These are phyloP conservation scores for Ochromonas danica DNA, from an alignment of 108 stramenopile species.

Conservation along the genomic window DNA sequence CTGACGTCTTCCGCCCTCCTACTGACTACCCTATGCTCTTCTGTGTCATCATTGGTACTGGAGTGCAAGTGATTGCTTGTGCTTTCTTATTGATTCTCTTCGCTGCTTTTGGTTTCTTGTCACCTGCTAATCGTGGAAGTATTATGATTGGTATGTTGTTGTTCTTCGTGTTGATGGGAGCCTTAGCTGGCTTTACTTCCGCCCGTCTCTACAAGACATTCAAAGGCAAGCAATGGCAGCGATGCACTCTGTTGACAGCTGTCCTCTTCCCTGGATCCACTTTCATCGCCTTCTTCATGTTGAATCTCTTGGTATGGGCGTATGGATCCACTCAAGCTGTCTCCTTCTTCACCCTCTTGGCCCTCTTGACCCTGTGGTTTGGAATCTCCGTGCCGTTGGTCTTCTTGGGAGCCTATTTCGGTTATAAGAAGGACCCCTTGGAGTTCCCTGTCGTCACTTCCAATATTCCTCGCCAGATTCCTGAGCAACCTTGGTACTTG, in stretches of 20 bases:
- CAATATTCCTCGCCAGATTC: slow-evolving; percentile 67
- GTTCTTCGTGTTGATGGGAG: slow-evolving; percentile 85
- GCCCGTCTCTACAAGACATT: slow-evolving; percentile 88
- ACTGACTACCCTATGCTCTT: slow-evolving; percentile 81
- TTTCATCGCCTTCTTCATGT: slow-evolving; percentile 77
- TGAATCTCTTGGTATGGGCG: slow-evolving; percentile 83
- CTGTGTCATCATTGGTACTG: slow-evolving; percentile 91
- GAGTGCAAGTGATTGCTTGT: slow-evolving; percentile 65
- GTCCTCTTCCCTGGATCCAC: slow-evolving; percentile 79
- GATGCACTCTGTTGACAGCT: slow-evolving; percentile 83
- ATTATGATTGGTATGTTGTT: slow-evolving; percentile 81
- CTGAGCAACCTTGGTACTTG: slow-evolving; percentile 79
- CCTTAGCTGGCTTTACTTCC: slow-evolving; percentile 73
- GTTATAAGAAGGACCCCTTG: slow-evolving; percentile 87
- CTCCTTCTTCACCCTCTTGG: slow-evolving; percentile 82
- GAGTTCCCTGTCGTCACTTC: slow-evolving; percentile 79
- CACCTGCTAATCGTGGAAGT: slow-evolving; percentile 84
- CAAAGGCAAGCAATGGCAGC: slow-evolving; percentile 76
- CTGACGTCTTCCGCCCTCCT: slow-evolving; percentile 99
- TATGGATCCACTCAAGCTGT: slow-evolving; percentile 83
- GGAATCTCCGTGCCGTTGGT: slow-evolving; percentile 91
- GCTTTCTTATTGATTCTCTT: slow-evolving; percentile 71
- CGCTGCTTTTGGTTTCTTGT: slow-evolving; percentile 85
- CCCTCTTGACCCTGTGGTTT: slow-evolving; percentile 96
- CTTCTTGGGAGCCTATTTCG: slow-evolving; percentile 83